phyloP scores from a whole-genome alignment of 192 early-diverging fungal species.

The Mortierella claussenii region DNA sequence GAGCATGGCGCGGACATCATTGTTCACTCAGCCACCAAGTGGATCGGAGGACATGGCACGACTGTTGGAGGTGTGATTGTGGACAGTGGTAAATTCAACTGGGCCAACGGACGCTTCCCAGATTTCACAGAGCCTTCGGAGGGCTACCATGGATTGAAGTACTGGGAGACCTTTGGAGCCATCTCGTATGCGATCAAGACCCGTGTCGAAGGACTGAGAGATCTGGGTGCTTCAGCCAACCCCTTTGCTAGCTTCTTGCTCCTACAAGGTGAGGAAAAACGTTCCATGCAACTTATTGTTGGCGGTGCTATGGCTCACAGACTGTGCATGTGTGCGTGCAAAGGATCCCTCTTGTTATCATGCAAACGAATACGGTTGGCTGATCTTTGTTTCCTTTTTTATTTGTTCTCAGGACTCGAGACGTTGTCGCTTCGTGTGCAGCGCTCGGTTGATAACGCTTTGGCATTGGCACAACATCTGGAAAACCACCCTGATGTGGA shows the following conservation, averaged over 20 bases:
- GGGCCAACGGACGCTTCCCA: conserved; percentile 92
- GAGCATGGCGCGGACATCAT: conserved; percentile 97
- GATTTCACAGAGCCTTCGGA: conserved; percentile 85
- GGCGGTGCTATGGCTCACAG: too few relatives aligned
- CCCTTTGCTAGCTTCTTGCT: conserved; percentile 92
- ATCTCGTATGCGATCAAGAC: conserved; percentile 81
- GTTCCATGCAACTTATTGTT: too few relatives aligned
- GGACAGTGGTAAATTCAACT: conserved; percentile 88
- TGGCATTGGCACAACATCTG: conserved; percentile 85
- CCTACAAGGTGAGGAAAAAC: conserved; percentile 74
- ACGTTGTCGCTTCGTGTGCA: conserved; percentile 91
- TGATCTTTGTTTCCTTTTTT: background rate
- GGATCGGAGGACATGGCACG: conserved; percentile 92
- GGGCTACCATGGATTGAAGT: conserved; percentile 88
- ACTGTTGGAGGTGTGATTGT: conserved; percentile 92
- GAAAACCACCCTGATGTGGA: conserved; percentile 73
- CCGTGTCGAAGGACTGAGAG: conserved; percentile 86
- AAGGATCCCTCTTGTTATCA: too few relatives aligned
- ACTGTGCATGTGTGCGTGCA: too few relatives aligned
- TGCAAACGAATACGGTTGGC: background rate
- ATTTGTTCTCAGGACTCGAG: conserved; percentile 68
- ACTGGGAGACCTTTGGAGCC: conserved; percentile 90
- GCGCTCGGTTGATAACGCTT: conserved; percentile 83
- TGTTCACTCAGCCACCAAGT: conserved; percentile 93
- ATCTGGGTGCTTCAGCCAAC: conserved; percentile 85